Evolutionary conservation across 23 red algal genomes (phyloP), one percentile per base, ranked within the genome.

Genomic region (Gracilaria domingensis): DNA sequence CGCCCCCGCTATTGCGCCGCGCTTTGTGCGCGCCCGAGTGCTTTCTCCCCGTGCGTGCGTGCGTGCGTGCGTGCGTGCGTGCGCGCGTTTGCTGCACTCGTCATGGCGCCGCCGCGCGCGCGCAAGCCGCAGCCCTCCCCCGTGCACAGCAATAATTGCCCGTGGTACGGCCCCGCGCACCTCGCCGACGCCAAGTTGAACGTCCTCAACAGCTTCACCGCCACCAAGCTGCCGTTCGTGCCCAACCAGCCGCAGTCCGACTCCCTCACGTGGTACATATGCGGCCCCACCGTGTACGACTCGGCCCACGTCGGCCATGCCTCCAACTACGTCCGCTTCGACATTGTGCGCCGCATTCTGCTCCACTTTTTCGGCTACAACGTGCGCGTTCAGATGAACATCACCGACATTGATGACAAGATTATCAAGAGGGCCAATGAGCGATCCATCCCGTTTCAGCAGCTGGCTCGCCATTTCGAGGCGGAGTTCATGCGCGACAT

Each of bases 331-430:
- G 91, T 99, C 51, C 85, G 86, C 21, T 95, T 99, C 59, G 97
- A 99, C 60, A 79, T 95, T 50, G 61, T 99, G 28, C 97, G 97
- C 14, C 83, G 97, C 61, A 62, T 99, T 55, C 94, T 99, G 0
- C 69, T 44, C 66, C 89, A 95, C 35, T 96, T 88, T 75, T 99
- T 99, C 66, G 91, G 91, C 32, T 94, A 95, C 20, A 66, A 94
- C 35, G 66, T 96, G 18, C 33, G 66, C 61, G 73, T 93, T 20
- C 94, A 96, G 83, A 99, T 99, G 97, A 99, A 99, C 42, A 77
- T 99, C 25, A 99, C 97, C 13, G 97, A 99, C 62, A 89, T 99
- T 39, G 97, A 99, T 84, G 97, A 99, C 82, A 99, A 99, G 66
- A 99, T 99, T 65, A 99, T 99, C 60, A 72, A 93, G 54, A 66